A percentile compares a stretch with the other conserved stretches of the same genome.
phyloP scores from a whole-genome alignment of 2,329 filamentous ascomycete species.

The Clonostachys chloroleuca region DNA sequence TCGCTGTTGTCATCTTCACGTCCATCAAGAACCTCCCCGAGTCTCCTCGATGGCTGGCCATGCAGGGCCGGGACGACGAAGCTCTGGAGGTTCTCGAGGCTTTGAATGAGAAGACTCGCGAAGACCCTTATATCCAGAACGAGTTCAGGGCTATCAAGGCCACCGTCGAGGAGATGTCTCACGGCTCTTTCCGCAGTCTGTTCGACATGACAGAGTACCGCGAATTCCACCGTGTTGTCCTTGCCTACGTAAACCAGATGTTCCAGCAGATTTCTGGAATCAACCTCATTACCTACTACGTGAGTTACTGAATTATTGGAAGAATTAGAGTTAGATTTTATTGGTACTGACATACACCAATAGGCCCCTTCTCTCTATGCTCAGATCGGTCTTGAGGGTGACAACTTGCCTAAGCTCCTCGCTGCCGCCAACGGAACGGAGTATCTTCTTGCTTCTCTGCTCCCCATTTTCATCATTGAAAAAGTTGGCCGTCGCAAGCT shows the following conservation, averaged over 20 bases:
- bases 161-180: slow-evolving; percentile 12
- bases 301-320: slow-evolving; percentile 25
- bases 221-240: slow-evolving; percentile 30
- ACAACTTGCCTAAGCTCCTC: slow-evolving; percentile 8
- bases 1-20: slow-evolving; percentile 39
- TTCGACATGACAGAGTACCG: no score
- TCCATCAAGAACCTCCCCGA: slow-evolving; percentile 46
- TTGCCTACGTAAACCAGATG: slow-evolving; percentile 15
- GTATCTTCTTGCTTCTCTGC: slow-evolving; percentile 30
- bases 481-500: slow-evolving; percentile 54
- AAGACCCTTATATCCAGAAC: slow-evolving; percentile 14
- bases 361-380: no score
- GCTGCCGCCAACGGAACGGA: slow-evolving; percentile 47
- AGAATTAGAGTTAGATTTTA: no score
- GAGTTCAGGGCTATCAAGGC: slow-evolving; percentile 38
- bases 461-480: slow-evolving; percentile 36
- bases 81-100: slow-evolving; percentile 14
- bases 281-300: slow-evolving; percentile 28
- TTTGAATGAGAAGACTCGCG: slow-evolving; percentile 13
- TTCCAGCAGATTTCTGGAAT: slow-evolving; percentile 20
- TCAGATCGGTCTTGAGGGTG: no score
- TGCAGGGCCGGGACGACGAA: slow-evolving; percentile 23
- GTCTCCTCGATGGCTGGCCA: slow-evolving; percentile 41
- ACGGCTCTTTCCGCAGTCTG: no score
- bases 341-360: no score